phyloP scores from a whole-genome alignment of 768 basidiomycete species.

The Hydnomerulius pinastri region DNA sequence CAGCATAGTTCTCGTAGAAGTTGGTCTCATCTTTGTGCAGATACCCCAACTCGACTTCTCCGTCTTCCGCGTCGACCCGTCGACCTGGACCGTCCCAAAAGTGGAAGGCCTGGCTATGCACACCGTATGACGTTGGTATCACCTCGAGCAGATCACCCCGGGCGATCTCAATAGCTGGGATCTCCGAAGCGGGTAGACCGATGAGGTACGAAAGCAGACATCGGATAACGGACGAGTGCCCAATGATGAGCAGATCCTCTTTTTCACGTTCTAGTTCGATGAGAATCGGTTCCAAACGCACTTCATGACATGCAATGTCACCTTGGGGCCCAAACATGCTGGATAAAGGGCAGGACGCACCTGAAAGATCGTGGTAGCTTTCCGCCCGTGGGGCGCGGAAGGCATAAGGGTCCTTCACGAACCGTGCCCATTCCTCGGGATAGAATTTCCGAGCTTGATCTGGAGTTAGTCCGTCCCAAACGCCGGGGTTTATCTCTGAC shows the following conservation, averaged over 20 bases:
- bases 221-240: slow-evolving; percentile 95
- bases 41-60: slow-evolving; percentile 25
- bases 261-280: slow-evolving; percentile 93
- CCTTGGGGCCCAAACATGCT: neutral
- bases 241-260: slow-evolving; percentile 94
- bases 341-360: slow-evolving; percentile 39
- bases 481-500: slow-evolving; percentile 96
- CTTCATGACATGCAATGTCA: slow-evolving; percentile 38
- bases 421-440: slow-evolving; percentile 92
- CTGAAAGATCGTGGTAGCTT: slow-evolving; percentile 94
- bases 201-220: slow-evolving; percentile 93
- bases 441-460: slow-evolving; percentile 89
- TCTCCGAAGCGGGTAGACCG: slow-evolving; percentile 92
- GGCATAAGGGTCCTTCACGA: slow-evolving; percentile 89
- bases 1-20: slow-evolving; percentile 89
- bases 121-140: slow-evolving; percentile 85
- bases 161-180: slow-evolving; percentile 96
- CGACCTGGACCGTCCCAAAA: slow-evolving; percentile 91
- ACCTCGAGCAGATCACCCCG: slow-evolving; percentile 96
- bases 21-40: slow-evolving; percentile 63
- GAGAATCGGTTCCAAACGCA: slow-evolving; percentile 89
- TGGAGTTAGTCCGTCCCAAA: slow-evolving; percentile 94
- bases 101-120: slow-evolving; percentile 86
- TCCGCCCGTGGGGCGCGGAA: slow-evolving; percentile 93
- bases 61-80: slow-evolving; percentile 39